Conservation (phyloP, 345 rosid species). For the Eucalyptus microcorys region DNA sequence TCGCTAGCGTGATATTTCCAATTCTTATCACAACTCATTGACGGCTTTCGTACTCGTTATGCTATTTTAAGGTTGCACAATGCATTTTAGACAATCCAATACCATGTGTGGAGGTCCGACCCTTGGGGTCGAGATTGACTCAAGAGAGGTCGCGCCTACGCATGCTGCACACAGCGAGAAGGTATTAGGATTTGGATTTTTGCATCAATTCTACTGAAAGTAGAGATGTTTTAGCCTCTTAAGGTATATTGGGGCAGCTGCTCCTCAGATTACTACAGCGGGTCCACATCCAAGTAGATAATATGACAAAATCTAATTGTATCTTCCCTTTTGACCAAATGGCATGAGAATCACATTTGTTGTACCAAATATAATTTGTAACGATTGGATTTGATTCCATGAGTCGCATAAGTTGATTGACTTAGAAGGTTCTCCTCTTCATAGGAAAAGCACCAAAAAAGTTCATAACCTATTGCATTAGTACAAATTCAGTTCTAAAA, state of each 20-base stretch:
- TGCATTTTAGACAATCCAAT: background rate
- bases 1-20: background rate
- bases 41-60: background rate
- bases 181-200: background rate
- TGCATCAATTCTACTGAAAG: background rate
- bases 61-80: background rate
- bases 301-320: background rate
- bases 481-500: accelerated
- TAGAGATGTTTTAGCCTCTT: background rate
- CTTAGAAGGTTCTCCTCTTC: too few relatives aligned
- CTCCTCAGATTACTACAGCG: background rate
- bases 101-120: background rate
- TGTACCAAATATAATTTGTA: too few relatives aligned
- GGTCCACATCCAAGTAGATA: background rate
- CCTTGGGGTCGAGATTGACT: background rate
- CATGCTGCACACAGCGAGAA: background rate
- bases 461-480: accelerated
- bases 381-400: too few relatives aligned
- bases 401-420: too few relatives aligned
- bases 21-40: background rate
- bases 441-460: too few relatives aligned
- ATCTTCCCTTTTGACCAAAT: too few relatives aligned
- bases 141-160: background rate
- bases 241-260: background rate
- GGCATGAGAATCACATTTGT: too few relatives aligned